phyloP scores from a whole-genome alignment of 495 filamentous ascomycete genomes.

The Penicillium canescens region DNA sequence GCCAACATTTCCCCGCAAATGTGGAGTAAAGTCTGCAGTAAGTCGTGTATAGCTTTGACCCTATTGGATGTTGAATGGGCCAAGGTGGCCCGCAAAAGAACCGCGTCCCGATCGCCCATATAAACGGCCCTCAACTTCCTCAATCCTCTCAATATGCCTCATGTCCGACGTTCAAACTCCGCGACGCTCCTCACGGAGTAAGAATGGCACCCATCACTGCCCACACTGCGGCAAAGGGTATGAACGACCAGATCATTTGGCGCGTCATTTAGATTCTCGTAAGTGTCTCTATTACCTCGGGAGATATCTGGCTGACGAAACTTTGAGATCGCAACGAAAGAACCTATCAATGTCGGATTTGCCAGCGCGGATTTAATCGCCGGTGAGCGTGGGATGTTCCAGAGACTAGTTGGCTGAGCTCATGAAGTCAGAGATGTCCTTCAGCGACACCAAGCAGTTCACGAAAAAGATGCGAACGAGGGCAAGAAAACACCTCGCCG shows the following conservation, averaged over 20 bases:
- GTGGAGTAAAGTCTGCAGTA: background rate
- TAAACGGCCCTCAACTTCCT: background rate
- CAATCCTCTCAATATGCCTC: constrained; percentile 3
- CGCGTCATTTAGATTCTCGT: constrained; percentile 32
- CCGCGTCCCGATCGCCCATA: background rate
- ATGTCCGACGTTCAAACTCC: constrained; percentile 10
- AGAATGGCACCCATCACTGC: constrained; percentile 18
- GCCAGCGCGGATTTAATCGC: constrained; percentile 25
- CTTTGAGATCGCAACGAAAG: constrained; percentile 22
- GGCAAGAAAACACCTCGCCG: constrained; percentile 9
- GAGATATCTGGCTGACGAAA: no score
- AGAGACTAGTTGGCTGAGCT: background rate
- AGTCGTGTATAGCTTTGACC: background rate
- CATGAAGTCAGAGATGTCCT: constrained; percentile 16
- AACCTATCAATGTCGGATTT: constrained; percentile 21
- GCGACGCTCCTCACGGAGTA: constrained; percentile 16
- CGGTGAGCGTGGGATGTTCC: constrained; percentile 1
- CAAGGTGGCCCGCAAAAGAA: constrained; percentile 8
- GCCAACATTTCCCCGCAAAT: no score
- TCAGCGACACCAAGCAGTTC: constrained; percentile 26
- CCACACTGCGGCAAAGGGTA: constrained; percentile 28
- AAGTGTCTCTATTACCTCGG: background rate
- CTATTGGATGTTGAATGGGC: background rate
- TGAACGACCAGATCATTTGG: constrained; percentile 27
- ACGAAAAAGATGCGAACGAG: constrained; percentile 13